A percentile compares a stretch with the other conserved stretches of the same genome.
Conservation (phyloP, 768 basidiomycete genomes). For the Leucosporidium yakuticum region DNA sequence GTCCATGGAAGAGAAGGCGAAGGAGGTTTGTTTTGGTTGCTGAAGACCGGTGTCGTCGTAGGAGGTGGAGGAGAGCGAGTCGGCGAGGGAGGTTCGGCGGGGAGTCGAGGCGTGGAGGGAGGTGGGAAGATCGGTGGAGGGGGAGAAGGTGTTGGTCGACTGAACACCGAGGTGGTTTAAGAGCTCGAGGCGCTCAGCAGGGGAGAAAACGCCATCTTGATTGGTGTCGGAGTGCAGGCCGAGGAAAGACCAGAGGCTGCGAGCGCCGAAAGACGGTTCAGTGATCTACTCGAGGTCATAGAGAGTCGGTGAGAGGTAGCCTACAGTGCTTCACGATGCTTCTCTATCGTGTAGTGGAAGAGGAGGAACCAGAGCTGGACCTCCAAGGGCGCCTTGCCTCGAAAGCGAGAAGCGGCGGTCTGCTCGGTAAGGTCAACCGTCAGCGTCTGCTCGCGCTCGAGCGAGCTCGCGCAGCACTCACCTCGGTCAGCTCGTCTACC, state of each 20-base stretch:
- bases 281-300: no score
- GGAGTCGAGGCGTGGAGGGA: not conserved
- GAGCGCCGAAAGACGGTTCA: not conserved
- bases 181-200: slow-evolving; percentile 21
- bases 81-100: not conserved
- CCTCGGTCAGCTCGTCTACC: slow-evolving; percentile 41
- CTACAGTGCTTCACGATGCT: slow-evolving; percentile 34
- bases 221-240: slow-evolving; percentile 8
- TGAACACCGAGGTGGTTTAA: slow-evolving; percentile 3
- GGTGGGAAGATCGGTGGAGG: not conserved
- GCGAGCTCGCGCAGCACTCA: slow-evolving; percentile 43
- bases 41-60: slow-evolving; percentile 18
- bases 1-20: slow-evolving; percentile 39
- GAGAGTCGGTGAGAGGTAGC: not conserved
- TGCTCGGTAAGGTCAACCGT: slow-evolving; percentile 46
- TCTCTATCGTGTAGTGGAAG: slow-evolving; percentile 30
- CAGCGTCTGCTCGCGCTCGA: slow-evolving; percentile 46
- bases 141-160: rapidly evolving
- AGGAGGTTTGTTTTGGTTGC: slow-evolving; percentile 3
- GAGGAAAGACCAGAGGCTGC: slow-evolving; percentile 32
- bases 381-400: slow-evolving; percentile 18
- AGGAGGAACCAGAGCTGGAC: slow-evolving; percentile 20
- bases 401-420: slow-evolving; percentile 42
- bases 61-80: not conserved
- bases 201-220: slow-evolving; percentile 15